Conservation (phyloP, 169 alveolate genomes). For the Miamiensis avidus region DNA sequence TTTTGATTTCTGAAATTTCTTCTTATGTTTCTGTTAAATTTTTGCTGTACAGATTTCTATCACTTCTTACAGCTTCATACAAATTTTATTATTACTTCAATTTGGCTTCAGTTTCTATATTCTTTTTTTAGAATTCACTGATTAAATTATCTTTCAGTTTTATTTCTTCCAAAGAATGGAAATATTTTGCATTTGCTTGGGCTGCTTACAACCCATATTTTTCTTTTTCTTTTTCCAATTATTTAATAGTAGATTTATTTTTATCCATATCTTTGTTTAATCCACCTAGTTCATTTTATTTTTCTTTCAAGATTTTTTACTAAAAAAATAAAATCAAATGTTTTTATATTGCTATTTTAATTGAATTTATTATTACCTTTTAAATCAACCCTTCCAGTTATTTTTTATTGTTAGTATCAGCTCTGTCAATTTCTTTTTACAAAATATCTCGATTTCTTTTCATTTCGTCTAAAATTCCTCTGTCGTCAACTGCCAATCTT, state of each 20-base stretch:
- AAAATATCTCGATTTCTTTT: slow-evolving; percentile 63
- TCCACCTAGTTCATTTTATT: slow-evolving; percentile 65
- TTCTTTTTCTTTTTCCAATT: slow-evolving; percentile 68
- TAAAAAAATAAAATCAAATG: too few species aligned
- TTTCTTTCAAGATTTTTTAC: slow-evolving; percentile 48
- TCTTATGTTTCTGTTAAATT: slow-evolving; percentile 83
- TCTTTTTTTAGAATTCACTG: slow-evolving; percentile 83
- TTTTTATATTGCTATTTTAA: too few species aligned
- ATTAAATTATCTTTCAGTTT: slow-evolving; percentile 80
- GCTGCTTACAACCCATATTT: slow-evolving; percentile 75
- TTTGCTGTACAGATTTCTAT: slow-evolving; percentile 85
- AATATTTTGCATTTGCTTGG: slow-evolving; percentile 81
- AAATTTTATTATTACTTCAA: slow-evolving; percentile 82
- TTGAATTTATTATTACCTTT: too few species aligned
- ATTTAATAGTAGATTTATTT: slow-evolving; percentile 48
- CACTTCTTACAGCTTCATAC: slow-evolving; percentile 85
- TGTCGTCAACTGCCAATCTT: slow-evolving; percentile 46
- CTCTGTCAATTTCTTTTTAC: slow-evolving; percentile 53
- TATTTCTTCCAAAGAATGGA: slow-evolving; percentile 81
- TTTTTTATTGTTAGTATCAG: slow-evolving; percentile 55
- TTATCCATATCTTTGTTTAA: slow-evolving; percentile 61
- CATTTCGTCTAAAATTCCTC: slow-evolving; percentile 50
- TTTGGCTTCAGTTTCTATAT: slow-evolving; percentile 86
- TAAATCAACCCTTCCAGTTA: slow-evolving; percentile 49
- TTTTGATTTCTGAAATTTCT: slow-evolving; percentile 78